Conservation (phyloP, 23 red algal species). For the Cyanidioschyzon merolae region DNA sequence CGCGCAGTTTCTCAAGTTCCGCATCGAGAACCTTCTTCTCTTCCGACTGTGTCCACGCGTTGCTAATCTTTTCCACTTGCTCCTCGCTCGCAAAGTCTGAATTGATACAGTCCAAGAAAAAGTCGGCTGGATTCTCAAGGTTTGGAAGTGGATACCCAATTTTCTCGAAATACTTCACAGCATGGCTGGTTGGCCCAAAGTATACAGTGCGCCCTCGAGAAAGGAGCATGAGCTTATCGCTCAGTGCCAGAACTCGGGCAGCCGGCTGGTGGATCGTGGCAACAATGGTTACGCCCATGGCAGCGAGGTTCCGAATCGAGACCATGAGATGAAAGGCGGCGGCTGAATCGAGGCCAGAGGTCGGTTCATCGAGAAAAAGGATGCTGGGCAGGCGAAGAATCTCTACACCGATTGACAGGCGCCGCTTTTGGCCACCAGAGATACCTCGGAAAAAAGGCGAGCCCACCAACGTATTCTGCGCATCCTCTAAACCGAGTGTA, state of each 20-base stretch:
- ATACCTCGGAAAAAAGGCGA: slow-evolving; percentile 60
- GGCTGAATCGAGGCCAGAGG: slow-evolving; percentile 67
- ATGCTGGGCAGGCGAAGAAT: slow-evolving; percentile 46
- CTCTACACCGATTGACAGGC: slow-evolving; percentile 63
- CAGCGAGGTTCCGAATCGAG: slow-evolving; percentile 44
- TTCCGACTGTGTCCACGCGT: background rate
- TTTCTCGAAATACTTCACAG: slow-evolving; percentile 33
- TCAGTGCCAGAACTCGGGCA: slow-evolving; percentile 65
- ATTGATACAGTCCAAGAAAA: slow-evolving; percentile 49
- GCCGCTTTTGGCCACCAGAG: slow-evolving; percentile 73
- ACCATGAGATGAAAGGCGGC: slow-evolving; percentile 50
- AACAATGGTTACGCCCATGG: slow-evolving; percentile 48
- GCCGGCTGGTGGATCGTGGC: slow-evolving; percentile 64
- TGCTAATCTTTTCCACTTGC: background rate
- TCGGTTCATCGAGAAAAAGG: slow-evolving; percentile 80
- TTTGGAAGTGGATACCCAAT: slow-evolving; percentile 38
- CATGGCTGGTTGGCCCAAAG: slow-evolving; percentile 45
- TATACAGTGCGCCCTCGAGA: slow-evolving; percentile 48
- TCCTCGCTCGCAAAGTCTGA: slow-evolving; percentile 61
- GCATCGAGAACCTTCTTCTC: slow-evolving; percentile 23
- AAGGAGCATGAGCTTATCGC: slow-evolving; percentile 61
- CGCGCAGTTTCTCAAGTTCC: slow-evolving; percentile 26
- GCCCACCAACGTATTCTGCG: slow-evolving; percentile 51
- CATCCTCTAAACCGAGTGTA: slow-evolving; percentile 36
- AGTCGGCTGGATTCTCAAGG: slow-evolving; percentile 42